Base-by-base conservation (phyloP, 352 stramenopile genomes). In the Phytophthora vignae region DNA sequence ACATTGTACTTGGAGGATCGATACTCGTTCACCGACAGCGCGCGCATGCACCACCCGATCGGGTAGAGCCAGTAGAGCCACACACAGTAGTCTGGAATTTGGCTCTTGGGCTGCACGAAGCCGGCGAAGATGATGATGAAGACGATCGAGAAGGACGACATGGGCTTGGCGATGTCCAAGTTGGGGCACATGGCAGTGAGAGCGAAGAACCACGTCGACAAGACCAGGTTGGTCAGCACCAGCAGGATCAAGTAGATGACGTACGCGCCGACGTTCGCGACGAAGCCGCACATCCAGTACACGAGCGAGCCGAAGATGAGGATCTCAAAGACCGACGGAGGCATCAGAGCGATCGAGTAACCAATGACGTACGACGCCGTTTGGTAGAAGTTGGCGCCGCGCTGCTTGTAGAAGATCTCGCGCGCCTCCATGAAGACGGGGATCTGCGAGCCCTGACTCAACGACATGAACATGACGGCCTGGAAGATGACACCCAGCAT, bases 211-310 rank as follows among this genome's bases (percentile, higher is more conserved):
- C 58, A 65, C 27, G 59, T 65, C 29, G 59, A 65, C 48, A 65
- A 36, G 11, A 65, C 59, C 46, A 57, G 29, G 29, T 65, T 65
- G 5, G 59, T 65, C 59, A 65, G 25, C 29, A 36, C 46, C n/a
- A 65, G 33, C 19, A 65, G 46, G 21, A 53, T 36, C 48, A 67
- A 33, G 33, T 67, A 67, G 33, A 67, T 59, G 31, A 67, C 42
- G 60, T 53, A 67, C 31, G 60, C 60, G 49, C 60, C 60, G 12
- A 25, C 60, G 25, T 58, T 67, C 21, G 44, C 85, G 11, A 71
- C 66, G 44, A 82, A 81, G 22, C 87, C 89, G 62, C 90, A 85
- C 74, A 94, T 91, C 74, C 82, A 96, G 65, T 96, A 96, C 11
- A 94, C 57, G 46, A 96, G 73, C 17, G 74, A 86, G 12, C 84